Base-by-base conservation (phyloP, 169 alveolate species). In the Eimeria brunetti region DNA sequence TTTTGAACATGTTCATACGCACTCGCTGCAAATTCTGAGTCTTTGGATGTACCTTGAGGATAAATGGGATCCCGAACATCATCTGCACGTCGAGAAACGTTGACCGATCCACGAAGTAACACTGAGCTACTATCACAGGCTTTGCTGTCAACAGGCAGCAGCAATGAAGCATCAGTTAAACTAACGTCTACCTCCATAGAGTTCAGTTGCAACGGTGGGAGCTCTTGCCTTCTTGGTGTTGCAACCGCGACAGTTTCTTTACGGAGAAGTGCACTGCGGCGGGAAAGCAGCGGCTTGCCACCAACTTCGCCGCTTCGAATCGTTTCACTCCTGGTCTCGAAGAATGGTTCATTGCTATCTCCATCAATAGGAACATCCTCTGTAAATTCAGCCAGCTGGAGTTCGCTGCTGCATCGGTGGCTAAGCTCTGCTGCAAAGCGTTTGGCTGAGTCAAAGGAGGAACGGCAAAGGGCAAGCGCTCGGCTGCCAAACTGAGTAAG, bases 81-180 rank as follows among this genome's bases (percentile, higher is more conserved):
- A 62, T 86, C 92, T 16, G 83, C 92, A 3, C 92, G 81, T 18
- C 92, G 71, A 14, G 49, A 7, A 62, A 86, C n/a, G 24, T 62
- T 41, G 58, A 86, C 83, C 33, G 92, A 60, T 3, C 92, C 92
- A 62, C 67, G 92, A 24, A 86, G 92, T 14, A 86, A 62, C 81
- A 86, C 92, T 27, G 92, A 86, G 51, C 83, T 33, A 64, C 67
- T 86, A 11, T 56, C 71, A 56, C 62, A 60, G 81, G 11, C 27
- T 22, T 18, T 20, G 83, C 83, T 30, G 62, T 86, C 83, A 81
- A 86, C 92, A 60, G 92, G 92, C 83, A 86, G 64, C 7, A 86
- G 83, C 51, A 62, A 18, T 12, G 92, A 86, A 33, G 92, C 92
- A 8, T 62, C 92, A 86, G 92, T 60, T 12, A 86, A 38, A 22